phyloP scores from a whole-genome alignment of 2,329 filamentous ascomycete species.

The Colletotrichum liriopes region DNA sequence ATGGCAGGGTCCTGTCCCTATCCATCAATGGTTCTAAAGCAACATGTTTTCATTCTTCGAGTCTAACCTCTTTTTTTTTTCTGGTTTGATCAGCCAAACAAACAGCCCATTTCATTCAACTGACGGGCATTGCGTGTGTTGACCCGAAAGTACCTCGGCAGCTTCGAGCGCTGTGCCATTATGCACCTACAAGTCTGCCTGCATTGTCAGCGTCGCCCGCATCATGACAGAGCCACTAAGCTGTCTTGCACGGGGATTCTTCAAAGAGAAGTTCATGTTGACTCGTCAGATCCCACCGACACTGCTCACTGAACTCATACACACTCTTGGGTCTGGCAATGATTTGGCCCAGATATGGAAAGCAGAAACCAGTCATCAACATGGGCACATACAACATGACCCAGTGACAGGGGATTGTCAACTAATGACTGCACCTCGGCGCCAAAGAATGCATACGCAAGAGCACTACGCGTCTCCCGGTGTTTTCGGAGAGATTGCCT shows the following conservation, averaged over 20 bases:
- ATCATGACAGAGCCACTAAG: background rate
- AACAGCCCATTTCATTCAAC: background rate
- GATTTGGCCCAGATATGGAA: background rate
- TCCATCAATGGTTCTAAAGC: background rate
- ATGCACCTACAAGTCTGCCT: background rate
- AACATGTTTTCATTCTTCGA: too few relatives aligned
- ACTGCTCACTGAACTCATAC: background rate
- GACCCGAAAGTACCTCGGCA: background rate
- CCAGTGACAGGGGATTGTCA: too few relatives aligned
- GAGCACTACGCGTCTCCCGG: too few relatives aligned
- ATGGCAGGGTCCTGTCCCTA: constrained; percentile 7
- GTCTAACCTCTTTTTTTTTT: too few relatives aligned
- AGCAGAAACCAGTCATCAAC: background rate
- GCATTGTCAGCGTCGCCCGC: background rate
- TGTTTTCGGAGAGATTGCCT: background rate
- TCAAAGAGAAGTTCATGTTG: background rate
- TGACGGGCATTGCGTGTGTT: background rate
- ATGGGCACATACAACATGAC: background rate
- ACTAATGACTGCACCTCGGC: too few relatives aligned
- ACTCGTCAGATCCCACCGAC: background rate
- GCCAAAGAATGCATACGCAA: background rate
- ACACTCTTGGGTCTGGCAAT: too few relatives aligned
- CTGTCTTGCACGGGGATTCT: background rate
- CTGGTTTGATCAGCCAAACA: background rate
- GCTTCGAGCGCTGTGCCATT: background rate